Conservation (phyloP, 2,329 filamentous ascomycete species). For the Aspergillus sp. region DNA sequence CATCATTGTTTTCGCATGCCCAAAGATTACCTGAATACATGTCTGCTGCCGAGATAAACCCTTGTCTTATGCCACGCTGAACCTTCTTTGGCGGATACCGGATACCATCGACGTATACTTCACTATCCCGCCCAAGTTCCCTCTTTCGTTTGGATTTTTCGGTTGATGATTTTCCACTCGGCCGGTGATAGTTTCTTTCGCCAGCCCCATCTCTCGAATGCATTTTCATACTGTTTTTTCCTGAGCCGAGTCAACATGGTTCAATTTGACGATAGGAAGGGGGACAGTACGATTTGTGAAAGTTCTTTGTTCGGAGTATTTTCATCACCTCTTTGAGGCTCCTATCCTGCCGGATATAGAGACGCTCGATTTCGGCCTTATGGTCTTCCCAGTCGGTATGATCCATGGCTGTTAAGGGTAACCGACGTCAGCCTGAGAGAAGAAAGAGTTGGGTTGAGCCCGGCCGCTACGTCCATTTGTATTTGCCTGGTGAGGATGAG, state of each 20-base stretch:
- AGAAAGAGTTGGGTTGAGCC: no score
- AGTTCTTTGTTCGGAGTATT: background rate
- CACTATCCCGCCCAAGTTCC: background rate
- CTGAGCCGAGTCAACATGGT: background rate
- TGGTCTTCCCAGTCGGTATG: background rate
- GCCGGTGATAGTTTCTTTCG: background rate
- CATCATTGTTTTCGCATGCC: no score
- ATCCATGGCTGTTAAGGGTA: background rate
- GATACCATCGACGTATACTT: background rate
- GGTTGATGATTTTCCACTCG: conserved; percentile 1
- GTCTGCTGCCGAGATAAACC: background rate
- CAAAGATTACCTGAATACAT: background rate
- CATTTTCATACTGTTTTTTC: background rate
- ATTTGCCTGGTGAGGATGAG: no score
- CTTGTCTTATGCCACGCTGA: background rate
- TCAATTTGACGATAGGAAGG: background rate
- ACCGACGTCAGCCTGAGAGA: no score
- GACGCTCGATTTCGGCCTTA: conserved; percentile 2
- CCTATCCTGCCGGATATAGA: conserved; percentile 1
- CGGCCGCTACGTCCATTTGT: no score
- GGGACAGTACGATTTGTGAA: background rate
- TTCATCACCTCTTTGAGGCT: background rate
- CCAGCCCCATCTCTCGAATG: conserved; percentile 1
- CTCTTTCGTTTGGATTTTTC: background rate
- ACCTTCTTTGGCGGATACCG: background rate